Conservation (phyloP, 768 basidiomycete genomes). For the Tylopilus rubrobrunneus region DNA sequence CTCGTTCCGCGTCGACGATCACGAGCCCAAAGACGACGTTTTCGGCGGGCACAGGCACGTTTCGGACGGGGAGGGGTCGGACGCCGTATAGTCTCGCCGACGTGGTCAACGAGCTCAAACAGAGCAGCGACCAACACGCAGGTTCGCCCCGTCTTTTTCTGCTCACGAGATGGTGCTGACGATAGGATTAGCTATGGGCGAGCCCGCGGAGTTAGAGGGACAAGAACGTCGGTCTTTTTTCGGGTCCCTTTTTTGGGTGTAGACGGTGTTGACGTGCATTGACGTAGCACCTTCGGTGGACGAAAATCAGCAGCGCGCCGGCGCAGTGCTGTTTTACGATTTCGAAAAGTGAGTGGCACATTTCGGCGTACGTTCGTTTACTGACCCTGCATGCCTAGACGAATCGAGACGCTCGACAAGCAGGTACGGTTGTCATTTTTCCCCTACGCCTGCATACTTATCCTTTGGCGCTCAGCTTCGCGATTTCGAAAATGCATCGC, state of each 20-base stretch:
- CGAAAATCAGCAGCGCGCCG: constrained; percentile 45
- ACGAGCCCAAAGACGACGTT: constrained; percentile 9
- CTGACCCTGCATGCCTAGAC: constrained; percentile 24
- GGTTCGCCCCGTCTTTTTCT: constrained; percentile 23
- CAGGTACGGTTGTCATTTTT: constrained; percentile 30
- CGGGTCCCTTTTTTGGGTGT: neutral
- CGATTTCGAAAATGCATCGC: constrained; percentile 51
- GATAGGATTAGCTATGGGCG: constrained; percentile 20
- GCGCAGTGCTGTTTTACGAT: constrained; percentile 40
- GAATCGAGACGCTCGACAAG: constrained; percentile 45
- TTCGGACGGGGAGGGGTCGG: constrained; percentile 29
- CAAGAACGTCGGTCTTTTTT: constrained; percentile 30
- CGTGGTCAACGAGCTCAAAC: constrained; percentile 40
- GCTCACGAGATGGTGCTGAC: neutral
- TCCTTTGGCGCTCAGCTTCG: constrained; percentile 34
- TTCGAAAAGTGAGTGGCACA: constrained; percentile 41
- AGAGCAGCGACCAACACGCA: constrained; percentile 29
- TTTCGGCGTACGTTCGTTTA: neutral
- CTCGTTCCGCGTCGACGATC: constrained; percentile 17
- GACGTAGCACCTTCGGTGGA: constrained; percentile 37
- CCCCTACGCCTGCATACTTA: neutral
- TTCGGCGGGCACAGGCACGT: neutral
- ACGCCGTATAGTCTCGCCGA: constrained; percentile 41
- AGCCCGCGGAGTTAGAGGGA: constrained; percentile 36
- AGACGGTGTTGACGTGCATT: neutral